A percentile compares a stretch with the other conserved stretches of the same genome.
Evolutionary conservation across 2,329 filamentous ascomycete genomes (phyloP).

Genomic region (Magnaporthiopsis rhizophila): DNA sequence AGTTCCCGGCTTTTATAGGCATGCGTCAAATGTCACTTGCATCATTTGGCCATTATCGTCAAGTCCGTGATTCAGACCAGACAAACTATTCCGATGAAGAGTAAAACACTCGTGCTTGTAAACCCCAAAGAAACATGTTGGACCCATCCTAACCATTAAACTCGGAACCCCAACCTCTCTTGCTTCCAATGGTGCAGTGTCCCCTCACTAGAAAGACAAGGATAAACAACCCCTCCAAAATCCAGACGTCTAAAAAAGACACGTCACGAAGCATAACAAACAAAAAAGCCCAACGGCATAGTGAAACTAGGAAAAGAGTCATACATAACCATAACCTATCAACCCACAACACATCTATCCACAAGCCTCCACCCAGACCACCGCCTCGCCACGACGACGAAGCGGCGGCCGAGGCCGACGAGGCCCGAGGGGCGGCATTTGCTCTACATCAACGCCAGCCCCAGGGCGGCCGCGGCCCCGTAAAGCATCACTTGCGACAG

Average conservation of each 20-base stretch:
- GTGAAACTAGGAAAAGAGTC: background rate
- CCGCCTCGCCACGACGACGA: background rate
- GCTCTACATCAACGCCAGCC: slow-evolving; percentile 3
- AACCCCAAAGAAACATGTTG: too few relatives aligned
- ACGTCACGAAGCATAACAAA: slow-evolving; percentile 1
- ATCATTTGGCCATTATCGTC: too few relatives aligned
- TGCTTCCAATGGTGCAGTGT: background rate
- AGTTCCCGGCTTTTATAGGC: too few relatives aligned
- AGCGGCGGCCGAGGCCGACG: background rate
- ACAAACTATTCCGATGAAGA: too few relatives aligned
- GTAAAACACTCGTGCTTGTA: too few relatives aligned
- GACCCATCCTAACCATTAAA: too few relatives aligned
- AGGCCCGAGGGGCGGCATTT: slow-evolving; percentile 3
- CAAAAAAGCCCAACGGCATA: background rate
- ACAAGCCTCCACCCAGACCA: background rate
- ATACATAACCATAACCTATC: background rate
- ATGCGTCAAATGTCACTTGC: too few relatives aligned
- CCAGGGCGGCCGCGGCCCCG: background rate
- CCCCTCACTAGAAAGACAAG: background rate
- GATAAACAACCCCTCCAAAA: background rate
- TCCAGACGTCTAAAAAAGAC: background rate
- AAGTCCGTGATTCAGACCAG: too few relatives aligned
- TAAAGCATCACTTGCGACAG: slow-evolving; percentile 6
- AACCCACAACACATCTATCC: background rate
- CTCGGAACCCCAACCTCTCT: too few relatives aligned